phyloP scores from a whole-genome alignment of 257 asterid genomes.

The Lithospermum erythrorhizon region DNA sequence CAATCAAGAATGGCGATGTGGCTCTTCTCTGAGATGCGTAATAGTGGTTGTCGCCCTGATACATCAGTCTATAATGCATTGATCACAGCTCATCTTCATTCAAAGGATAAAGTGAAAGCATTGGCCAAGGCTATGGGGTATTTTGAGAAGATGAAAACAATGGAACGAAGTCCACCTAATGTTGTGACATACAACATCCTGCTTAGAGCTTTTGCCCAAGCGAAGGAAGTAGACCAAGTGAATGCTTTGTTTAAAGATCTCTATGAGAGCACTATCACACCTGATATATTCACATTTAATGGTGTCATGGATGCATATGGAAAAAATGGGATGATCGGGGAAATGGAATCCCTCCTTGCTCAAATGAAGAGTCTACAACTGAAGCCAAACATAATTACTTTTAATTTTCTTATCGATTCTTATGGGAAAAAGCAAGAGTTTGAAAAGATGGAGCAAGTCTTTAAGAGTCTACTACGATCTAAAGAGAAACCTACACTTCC shows the following conservation, averaged over 20 bases:
- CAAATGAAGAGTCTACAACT: slow-evolving; percentile 64
- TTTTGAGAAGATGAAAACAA: slow-evolving; percentile 79
- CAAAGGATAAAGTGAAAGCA: slow-evolving; percentile 74
- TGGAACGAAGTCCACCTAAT: slow-evolving; percentile 72
- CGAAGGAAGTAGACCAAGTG: slow-evolving; percentile 56
- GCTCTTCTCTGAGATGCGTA: slow-evolving; percentile 98
- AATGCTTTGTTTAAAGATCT: slow-evolving; percentile 63
- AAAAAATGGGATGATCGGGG: slow-evolving; percentile 72
- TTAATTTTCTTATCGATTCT: slow-evolving; percentile 72
- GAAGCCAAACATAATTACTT: slow-evolving; percentile 75
- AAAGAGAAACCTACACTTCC: slow-evolving; percentile 74
- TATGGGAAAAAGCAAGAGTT: slow-evolving; percentile 88
- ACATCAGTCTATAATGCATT: slow-evolving; percentile 88
- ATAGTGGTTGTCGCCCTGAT: slow-evolving; percentile 87
- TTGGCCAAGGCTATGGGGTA: slow-evolving; percentile 62
- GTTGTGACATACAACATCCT: slow-evolving; percentile 87
- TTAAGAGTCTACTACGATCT: slow-evolving; percentile 62
- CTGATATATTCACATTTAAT: slow-evolving; percentile 79
- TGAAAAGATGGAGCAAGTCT: slow-evolving; percentile 93
- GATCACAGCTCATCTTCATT: slow-evolving; percentile 86
- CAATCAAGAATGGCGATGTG: slow-evolving; percentile 95
- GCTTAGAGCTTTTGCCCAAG: slow-evolving; percentile 81
- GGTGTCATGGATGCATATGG: slow-evolving; percentile 98
- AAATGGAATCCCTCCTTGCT: slow-evolving; percentile 75
- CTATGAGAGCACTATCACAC: slow-evolving; percentile 47